These are phyloP conservation scores for Scleromitrula shiraiana DNA, from an alignment of 2,329 filamentous ascomycete genomes.

Conservation along the genomic window DNA sequence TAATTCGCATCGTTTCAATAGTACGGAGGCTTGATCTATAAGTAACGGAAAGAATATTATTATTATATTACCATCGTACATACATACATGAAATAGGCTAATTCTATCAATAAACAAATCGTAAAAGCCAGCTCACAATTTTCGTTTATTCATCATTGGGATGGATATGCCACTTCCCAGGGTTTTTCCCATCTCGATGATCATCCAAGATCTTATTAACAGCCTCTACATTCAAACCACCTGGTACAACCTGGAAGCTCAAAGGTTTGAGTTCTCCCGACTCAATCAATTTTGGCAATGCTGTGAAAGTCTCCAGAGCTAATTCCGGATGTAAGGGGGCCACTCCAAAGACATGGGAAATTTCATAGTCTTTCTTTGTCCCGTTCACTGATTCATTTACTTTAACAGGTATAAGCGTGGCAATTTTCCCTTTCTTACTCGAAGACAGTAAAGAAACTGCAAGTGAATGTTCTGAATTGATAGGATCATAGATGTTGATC, in stretches of 20 bases:
- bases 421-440: conserved; percentile 5
- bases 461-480: conserved; percentile 5
- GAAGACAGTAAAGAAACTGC: conserved; percentile 3
- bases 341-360: neutral
- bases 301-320: neutral
- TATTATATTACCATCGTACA: too few relatives aligned
- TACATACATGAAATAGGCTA: too few relatives aligned
- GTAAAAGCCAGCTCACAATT: too few relatives aligned
- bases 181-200: conserved; percentile 7
- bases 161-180: conserved; percentile 8
- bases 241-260: conserved; percentile 1
- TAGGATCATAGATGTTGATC: conserved; percentile 4
- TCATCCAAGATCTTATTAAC: conserved; percentile 8
- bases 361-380: neutral
- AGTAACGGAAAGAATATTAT: too few relatives aligned
- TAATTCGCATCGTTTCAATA: too few relatives aligned
- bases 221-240: conserved; percentile 4
- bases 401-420: neutral
- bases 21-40: too few relatives aligned
- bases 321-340: neutral
- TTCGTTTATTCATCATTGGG: too few relatives aligned
- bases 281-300: neutral
- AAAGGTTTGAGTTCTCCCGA: conserved; percentile 5
- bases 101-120: too few relatives aligned
- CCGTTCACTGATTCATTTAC: neutral